phyloP scores from a whole-genome alignment of 768 basidiomycete species.

The Phaeolepiota aurea region DNA sequence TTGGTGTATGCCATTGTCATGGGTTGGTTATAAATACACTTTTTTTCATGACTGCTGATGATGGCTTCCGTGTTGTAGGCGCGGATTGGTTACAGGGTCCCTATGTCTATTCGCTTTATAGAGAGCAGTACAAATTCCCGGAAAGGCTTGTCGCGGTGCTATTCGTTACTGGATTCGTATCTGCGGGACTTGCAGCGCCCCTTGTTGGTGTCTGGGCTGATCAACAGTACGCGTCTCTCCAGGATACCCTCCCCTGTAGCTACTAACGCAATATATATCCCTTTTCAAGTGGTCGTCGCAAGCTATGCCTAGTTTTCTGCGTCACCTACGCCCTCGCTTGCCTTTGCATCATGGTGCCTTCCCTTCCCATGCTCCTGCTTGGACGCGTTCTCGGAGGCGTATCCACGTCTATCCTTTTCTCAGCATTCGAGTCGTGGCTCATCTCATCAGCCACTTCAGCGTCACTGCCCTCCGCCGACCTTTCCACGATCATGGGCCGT shows the following conservation, averaged over 20 bases:
- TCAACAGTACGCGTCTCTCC: slow-evolving; percentile 58
- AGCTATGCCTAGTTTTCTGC: slow-evolving; percentile 66
- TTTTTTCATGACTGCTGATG: neutral
- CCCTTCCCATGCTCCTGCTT: slow-evolving; percentile 48
- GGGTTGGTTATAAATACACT: slow-evolving; percentile 46
- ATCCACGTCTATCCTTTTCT: slow-evolving; percentile 70
- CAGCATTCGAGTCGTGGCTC: slow-evolving; percentile 73
- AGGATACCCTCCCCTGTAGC: too few species aligned
- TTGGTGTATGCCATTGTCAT: slow-evolving; percentile 67
- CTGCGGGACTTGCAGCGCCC: slow-evolving; percentile 62
- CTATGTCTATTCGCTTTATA: slow-evolving; percentile 69
- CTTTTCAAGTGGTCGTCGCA: slow-evolving; percentile 49
- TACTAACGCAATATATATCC: too few species aligned
- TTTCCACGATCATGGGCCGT: slow-evolving; percentile 65
- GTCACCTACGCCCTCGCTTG: slow-evolving; percentile 56
- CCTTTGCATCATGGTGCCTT: slow-evolving; percentile 46
- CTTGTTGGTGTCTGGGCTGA: slow-evolving; percentile 74
- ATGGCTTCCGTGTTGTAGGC: slow-evolving; percentile 25
- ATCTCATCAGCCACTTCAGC: slow-evolving; percentile 50
- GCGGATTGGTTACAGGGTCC: slow-evolving; percentile 80
- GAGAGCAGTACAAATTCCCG: slow-evolving; percentile 55
- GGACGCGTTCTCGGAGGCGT: slow-evolving; percentile 64
- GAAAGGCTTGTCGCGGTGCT: slow-evolving; percentile 60
- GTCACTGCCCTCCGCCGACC: slow-evolving; percentile 44
- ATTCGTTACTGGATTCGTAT: slow-evolving; percentile 72